phyloP scores from a whole-genome alignment of 306 rosid genomes.

The Trifolium dubium region DNA sequence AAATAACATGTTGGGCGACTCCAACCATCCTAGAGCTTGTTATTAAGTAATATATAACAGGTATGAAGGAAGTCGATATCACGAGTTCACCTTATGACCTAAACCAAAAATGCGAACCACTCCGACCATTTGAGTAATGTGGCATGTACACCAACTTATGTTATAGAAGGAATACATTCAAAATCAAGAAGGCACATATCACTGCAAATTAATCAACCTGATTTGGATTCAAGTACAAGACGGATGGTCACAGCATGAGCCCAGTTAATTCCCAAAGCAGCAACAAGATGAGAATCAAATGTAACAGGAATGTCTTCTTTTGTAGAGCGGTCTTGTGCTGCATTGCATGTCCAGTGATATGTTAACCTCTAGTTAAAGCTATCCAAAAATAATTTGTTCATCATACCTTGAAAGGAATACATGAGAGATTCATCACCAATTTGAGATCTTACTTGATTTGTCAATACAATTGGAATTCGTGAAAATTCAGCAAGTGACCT shows the following conservation, averaged over 20 bases:
- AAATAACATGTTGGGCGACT: neutral
- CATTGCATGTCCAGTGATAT: constrained; percentile 32
- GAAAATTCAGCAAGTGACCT: constrained; percentile 96
- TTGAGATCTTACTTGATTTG: constrained; percentile 94
- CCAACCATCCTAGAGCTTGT: constrained; percentile 12
- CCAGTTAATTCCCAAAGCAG: constrained; percentile 96
- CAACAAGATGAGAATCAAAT: constrained; percentile 86
- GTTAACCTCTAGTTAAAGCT: constrained; percentile 29
- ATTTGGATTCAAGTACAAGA: constrained; percentile 83
- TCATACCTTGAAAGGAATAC: constrained; percentile 86
- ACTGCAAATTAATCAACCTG: constrained; percentile 56
- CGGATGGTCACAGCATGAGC: constrained; percentile 97
- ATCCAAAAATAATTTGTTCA: constrained; percentile 32
- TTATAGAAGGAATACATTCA: constrained; percentile 22
- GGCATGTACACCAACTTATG: constrained; percentile 20
- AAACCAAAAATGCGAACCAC: constrained; percentile 22
- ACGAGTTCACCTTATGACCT: constrained; percentile 13
- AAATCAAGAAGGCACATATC: constrained; percentile 28
- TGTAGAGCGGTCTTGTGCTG: constrained; percentile 51
- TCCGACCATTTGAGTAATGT: constrained; percentile 27
- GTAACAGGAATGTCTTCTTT: constrained; percentile 43
- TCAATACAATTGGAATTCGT: constrained; percentile 85
- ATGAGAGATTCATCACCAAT: constrained; percentile 62
- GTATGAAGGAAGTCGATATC: constrained; percentile 28
- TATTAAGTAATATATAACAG: constrained; percentile 2